Base-by-base conservation (phyloP, 129 eudicot genomes). In the Flaveria robusta region DNA sequence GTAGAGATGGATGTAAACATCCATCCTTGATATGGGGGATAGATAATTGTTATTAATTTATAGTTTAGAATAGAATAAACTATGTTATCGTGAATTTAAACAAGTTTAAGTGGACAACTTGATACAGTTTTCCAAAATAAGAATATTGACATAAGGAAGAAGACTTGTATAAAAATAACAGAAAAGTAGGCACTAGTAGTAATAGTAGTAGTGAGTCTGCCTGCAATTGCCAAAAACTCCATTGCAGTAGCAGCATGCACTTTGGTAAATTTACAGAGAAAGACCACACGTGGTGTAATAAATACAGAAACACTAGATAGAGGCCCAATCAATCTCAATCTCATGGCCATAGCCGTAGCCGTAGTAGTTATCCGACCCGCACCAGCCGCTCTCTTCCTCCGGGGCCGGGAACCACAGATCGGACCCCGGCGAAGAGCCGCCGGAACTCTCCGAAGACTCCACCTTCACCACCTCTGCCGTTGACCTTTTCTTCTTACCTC, bases 241-340 rank as follows among this genome's bases (percentile, higher is more conserved):
- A 91, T 77, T 86, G 97, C 97, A 85, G 87, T 45, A 22, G 77
- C 78, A 11, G n/a, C n/a, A n/a, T n/a, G 66, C 45, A 18, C 43
- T 72, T 23, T 20, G 6, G 68, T 72, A 79, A 24, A 79, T 78
- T 72, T 79, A 79, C 83, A n/a, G n/a, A n/a, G n/a, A 79, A 39
- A 72, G 60, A 64, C n/a, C n/a, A 26, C 37, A 29, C 5, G 37
- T 29, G 37, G 37, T 29, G 5, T 29, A 29, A n/a, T 23, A 41
- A 31, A 66, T 66, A 66, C 75, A 59, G 2, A 42, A 31, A 55
- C 37, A 39, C 82, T 45, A 41, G 34, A 79, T 42, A 10, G 83
- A 78, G 72, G 71, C 84, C 96, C 93, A 87, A 77, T 92, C 97
- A 49, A 92, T 89, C 80, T 92, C 97, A n/a, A n/a, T n/a, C n/a